Base-by-base conservation (phyloP, 2,329 filamentous ascomycete genomes). In the Pyricularia sp. region DNA sequence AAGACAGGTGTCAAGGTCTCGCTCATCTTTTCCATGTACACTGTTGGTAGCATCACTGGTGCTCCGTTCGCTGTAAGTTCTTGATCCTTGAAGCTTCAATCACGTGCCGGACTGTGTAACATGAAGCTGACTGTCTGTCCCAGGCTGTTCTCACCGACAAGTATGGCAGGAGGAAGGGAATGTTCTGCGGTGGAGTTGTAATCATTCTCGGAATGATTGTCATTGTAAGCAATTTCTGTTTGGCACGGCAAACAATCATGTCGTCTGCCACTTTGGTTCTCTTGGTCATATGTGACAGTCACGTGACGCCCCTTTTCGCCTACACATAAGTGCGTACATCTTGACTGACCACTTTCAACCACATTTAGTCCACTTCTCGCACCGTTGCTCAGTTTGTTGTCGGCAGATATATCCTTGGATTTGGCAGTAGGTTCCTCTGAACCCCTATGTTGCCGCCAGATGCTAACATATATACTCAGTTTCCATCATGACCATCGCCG, bases 21-120 rank as follows among this genome's bases (percentile, higher is more conserved):
- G 4, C 69, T 83, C 26, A 77, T 81, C 73, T 80, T 79, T 69
- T 83, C 81, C 5, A 77, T 84, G 28, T 84, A 84, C 73, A 81
- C 81, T 4, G 80, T 84, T 0, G 95, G 99, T 79, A 97, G 93
- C 33, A 99, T 99, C 95, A 95, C 93, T 1, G 94, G 90, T 14
- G 90, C 94, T 0, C 85, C 99, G 10, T 91, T 99, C 76, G 79
- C 81, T 25, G 86, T 85, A 61, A 61, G 58, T 25, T 14, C 23
- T 25, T 26, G n/a, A 10, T 59, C 7, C 6, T 25, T 9, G 20
- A 25, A 25, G 25, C 55, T 1, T 23, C n/a, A 25, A 25, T n/a
- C 23, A 59, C 23, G 20, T 59, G 23, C 20, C 55, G 20, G n/a
- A n/a, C n/a, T 59, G 23, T 10, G 58, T 61, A 26, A 14, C 23